A percentile compares a stretch with the other conserved stretches of the same genome.
These are phyloP conservation scores for Tetracladium setigerum DNA, from an alignment of 495 filamentous ascomycete species.

Conservation along the genomic window DNA sequence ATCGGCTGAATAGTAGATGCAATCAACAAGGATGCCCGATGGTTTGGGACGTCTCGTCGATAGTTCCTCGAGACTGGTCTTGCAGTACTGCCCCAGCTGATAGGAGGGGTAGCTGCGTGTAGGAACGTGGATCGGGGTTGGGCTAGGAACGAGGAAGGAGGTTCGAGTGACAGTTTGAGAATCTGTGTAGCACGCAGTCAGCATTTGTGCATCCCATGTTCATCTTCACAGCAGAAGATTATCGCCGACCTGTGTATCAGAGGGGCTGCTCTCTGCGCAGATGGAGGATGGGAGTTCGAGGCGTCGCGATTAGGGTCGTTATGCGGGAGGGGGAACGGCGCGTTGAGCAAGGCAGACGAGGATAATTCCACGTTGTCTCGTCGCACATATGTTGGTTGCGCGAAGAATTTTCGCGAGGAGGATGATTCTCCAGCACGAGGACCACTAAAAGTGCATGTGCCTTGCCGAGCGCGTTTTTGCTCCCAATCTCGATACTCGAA, in stretches of 20 bases:
- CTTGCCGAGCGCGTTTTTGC: constrained; percentile 1
- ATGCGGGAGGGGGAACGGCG: neutral
- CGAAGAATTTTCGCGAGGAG: neutral
- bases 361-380: constrained; percentile 10
- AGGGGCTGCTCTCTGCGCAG: no score
- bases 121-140: constrained; percentile 13
- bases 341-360: neutral
- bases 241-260: neutral
- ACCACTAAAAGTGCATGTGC: constrained; percentile 1
- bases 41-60: constrained; percentile 3
- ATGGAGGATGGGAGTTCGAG: no score
- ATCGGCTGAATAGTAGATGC: neutral
- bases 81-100: constrained; percentile 6
- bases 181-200: constrained; percentile 14
- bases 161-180: constrained; percentile 8
- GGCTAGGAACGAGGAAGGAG: constrained; percentile 10
- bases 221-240: neutral
- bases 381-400: constrained; percentile 5
- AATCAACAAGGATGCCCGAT: constrained; percentile 3
- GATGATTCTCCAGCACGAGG: constrained; percentile 6
- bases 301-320: neutral
- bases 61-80: neutral
- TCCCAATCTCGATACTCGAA: constrained; percentile 1
- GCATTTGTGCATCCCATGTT: constrained; percentile 8
- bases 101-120: constrained; percentile 11